Base-by-base conservation (phyloP, 2,329 filamentous ascomycete species). In the Sarocladiaceae sp. region DNA sequence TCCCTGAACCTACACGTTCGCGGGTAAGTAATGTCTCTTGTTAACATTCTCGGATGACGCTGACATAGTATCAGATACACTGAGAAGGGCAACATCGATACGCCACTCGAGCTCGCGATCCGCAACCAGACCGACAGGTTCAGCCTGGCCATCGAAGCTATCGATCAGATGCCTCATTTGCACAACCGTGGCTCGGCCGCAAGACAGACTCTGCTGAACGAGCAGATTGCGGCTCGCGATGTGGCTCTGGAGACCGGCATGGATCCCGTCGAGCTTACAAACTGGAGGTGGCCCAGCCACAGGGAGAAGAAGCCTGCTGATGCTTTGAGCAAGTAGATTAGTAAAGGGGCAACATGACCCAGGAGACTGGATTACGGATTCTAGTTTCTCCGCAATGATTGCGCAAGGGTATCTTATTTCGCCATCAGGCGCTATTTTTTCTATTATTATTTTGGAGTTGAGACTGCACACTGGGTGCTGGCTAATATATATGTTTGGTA, bases 81-180 rank as follows among this genome's bases (percentile, higher is more conserved):
- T 62, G 87, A 92, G 73, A 91, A 92, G 77, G 88, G 88, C 44
- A 92, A 91, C 66, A 91, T 91, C 59, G 86, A 92, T 64, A 91
- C 88, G 0, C 88, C 87, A 1, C 80, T 91, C 18, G 87, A 90
- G 69, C 72, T 92, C 57, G 87, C 87, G 25, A 88, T 91, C 63
- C 78, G 87, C 54, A 92, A 92, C 69, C 77, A 85, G 61, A 88
- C 87, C 0, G 88, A 92, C 69, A 78, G 88, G 25, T 92, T 87
- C 71, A 88, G 83, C 59, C 70, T 92, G 33, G 87, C 88, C 10
- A 89, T 92, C 55, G 82, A 87, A 60, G 88, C 87, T 13, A 86
- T 92, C 54, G 87, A 91, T 60, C 78, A 80, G 56, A 79, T 90
- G 60, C 73, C 76, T 7, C 67, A 70, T 1, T 69, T 91, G 28